Evolutionary conservation across 495 filamentous ascomycete genomes (phyloP).

Genomic region (Xylaria sp.): DNA sequence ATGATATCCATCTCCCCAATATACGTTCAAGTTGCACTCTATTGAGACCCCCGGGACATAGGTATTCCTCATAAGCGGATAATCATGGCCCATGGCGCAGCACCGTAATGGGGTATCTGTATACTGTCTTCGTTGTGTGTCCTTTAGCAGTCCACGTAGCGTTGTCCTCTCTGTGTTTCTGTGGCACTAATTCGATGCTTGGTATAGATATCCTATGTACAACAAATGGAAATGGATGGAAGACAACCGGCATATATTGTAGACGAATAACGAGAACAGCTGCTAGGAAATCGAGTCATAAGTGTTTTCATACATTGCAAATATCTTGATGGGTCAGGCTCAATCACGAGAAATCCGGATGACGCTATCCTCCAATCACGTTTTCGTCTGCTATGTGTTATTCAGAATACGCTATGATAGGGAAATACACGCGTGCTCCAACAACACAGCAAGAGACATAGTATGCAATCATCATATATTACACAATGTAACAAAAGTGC

Average conservation of each 20-base stretch:
- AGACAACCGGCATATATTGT: background rate
- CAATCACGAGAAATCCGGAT: background rate
- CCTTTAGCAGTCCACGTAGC: too few relatives aligned
- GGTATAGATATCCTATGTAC: too few relatives aligned
- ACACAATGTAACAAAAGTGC: slow-evolving; percentile 1
- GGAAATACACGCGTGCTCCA: background rate
- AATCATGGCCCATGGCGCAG: too few relatives aligned
- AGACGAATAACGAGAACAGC: background rate
- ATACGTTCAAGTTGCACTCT: too few relatives aligned
- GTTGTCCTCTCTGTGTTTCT: too few relatives aligned
- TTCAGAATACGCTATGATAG: background rate
- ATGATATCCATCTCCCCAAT: too few relatives aligned
- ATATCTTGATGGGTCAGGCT: background rate
- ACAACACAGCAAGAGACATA: background rate
- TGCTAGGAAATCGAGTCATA: background rate
- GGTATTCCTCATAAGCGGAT: too few relatives aligned
- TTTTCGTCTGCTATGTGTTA: background rate
- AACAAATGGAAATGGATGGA: too few relatives aligned
- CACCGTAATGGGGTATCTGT: too few relatives aligned
- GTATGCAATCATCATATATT: slow-evolving; percentile 13
- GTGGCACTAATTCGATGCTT: too few relatives aligned
- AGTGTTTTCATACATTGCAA: background rate
- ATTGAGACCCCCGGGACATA: too few relatives aligned
- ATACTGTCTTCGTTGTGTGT: too few relatives aligned
- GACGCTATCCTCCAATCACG: background rate